Conservation (phyloP, 257 asterid genomes). For the Verbena officinalis region DNA sequence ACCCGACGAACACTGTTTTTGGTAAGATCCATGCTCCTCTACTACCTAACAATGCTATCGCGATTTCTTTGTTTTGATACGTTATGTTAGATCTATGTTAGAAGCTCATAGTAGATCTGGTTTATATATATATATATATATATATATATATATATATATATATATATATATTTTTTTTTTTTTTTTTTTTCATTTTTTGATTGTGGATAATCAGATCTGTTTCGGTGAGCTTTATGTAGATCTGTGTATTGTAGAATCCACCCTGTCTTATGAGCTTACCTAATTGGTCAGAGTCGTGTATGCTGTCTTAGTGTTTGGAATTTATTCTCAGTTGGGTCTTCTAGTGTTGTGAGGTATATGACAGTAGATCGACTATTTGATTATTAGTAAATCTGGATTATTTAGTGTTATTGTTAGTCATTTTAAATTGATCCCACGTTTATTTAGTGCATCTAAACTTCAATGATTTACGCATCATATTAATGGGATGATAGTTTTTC, state of each 20-base stretch:
- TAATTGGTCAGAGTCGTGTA: neutral
- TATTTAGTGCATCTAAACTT: too few relatives aligned
- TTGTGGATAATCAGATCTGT: too few relatives aligned
- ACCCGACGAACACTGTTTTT: conserved; percentile 54
- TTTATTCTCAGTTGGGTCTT: neutral
- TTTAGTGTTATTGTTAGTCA: too few relatives aligned
- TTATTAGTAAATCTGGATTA: too few relatives aligned
- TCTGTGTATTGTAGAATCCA: neutral
- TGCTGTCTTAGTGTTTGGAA: neutral
- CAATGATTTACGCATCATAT: too few relatives aligned
- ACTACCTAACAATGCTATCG: neutral
- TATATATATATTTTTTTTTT: too few relatives aligned
- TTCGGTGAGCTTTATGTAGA: neutral
- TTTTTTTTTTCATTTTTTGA: too few relatives aligned
- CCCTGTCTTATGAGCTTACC: neutral
- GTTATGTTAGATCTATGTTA: conserved; percentile 10
- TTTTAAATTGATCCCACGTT: too few relatives aligned
- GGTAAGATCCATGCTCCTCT: conserved; percentile 33
- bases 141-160: too few relatives aligned
- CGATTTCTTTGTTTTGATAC: neutral
- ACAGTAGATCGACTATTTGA: neutral
- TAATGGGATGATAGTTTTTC: too few relatives aligned
- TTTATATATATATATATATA: too few relatives aligned
- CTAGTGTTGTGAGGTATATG: neutral
- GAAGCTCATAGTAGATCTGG: neutral